Conservation (phyloP, 1,139 yeast species). For the Debaryomyces psychrophilus region DNA sequence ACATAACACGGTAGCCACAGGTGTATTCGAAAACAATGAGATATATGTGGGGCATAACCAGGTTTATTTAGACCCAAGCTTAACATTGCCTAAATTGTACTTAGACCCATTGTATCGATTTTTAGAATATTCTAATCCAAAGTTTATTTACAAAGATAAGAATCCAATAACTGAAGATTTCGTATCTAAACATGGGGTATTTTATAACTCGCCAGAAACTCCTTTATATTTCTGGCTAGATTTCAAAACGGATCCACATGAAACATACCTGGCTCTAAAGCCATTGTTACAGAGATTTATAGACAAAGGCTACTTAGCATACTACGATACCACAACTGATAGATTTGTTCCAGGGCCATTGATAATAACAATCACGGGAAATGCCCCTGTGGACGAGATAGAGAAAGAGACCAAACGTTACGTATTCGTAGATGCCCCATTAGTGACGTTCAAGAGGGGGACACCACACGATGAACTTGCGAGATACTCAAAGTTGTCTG, state of each 20-base stretch:
- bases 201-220: slow-evolving; percentile 43
- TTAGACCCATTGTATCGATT: slow-evolving; percentile 54
- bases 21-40: slow-evolving; percentile 32
- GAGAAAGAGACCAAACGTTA: slow-evolving; percentile 32
- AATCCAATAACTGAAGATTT: slow-evolving; percentile 19
- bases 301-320: slow-evolving; percentile 36
- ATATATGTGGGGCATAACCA: slow-evolving; percentile 72
- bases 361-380: slow-evolving; percentile 45
- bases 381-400: slow-evolving; percentile 37
- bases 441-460: slow-evolving; percentile 25
- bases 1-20: slow-evolving; percentile 21
- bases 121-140: slow-evolving; percentile 49
- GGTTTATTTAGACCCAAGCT: slow-evolving; percentile 43
- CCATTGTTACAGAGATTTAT: slow-evolving; percentile 36
- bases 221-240: slow-evolving; percentile 48
- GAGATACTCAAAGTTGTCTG: slow-evolving; percentile 30
- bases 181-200: slow-evolving; percentile 33
- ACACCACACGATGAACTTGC: slow-evolving; percentile 20
- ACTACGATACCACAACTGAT: slow-evolving; percentile 31
- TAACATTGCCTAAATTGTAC: slow-evolving; percentile 55
- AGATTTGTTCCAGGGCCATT: slow-evolving; percentile 38
- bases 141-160: slow-evolving; percentile 17
- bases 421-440: slow-evolving; percentile 44
- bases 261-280: slow-evolving; percentile 34
- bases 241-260: slow-evolving; percentile 40